phyloP scores from a whole-genome alignment of 129 eudicot species.

The Lonicera japonica region DNA sequence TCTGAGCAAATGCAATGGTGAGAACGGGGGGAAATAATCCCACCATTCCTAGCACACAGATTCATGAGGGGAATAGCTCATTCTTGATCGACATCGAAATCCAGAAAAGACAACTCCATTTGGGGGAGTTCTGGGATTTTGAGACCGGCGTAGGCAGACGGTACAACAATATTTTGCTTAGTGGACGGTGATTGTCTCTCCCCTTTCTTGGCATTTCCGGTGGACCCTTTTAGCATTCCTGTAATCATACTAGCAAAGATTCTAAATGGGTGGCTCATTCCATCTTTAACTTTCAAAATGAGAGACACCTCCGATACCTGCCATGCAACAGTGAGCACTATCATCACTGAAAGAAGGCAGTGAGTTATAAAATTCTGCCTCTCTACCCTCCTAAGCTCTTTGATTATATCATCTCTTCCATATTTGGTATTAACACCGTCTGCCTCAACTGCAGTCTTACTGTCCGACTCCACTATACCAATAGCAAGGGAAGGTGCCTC shows the following conservation, averaged over 20 bases:
- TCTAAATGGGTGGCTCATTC: slow-evolving; percentile 56
- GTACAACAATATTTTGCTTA: slow-evolving; percentile 15
- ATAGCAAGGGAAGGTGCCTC: slow-evolving; percentile 1
- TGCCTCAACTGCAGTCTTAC: slow-evolving; percentile 5
- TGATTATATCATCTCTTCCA: slow-evolving; percentile 26
- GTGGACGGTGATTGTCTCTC: slow-evolving; percentile 12
- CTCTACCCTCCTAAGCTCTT: slow-evolving; percentile 49
- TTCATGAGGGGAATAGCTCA: slow-evolving; percentile 5
- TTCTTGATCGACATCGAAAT: slow-evolving; percentile 8
- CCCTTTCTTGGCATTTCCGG: not conserved
- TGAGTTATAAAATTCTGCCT: slow-evolving; percentile 71
- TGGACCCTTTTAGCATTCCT: slow-evolving; percentile 24
- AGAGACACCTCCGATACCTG: slow-evolving; percentile 76
- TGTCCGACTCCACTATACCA: not conserved
- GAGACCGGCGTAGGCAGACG: slow-evolving; percentile 30
- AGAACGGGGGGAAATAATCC: too few relatives aligned
- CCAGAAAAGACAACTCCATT: slow-evolving; percentile 29
- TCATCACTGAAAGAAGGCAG: slow-evolving; percentile 60
- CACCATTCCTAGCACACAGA: too few relatives aligned
- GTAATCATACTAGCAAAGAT: slow-evolving; percentile 35
- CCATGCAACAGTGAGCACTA: slow-evolving; percentile 62
- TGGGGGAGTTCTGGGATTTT: slow-evolving; percentile 39
- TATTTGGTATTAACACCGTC: not conserved
- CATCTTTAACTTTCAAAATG: slow-evolving; percentile 52
- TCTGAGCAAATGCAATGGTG: too few relatives aligned